Conservation (phyloP, 2,329 filamentous ascomycete species). For the Botrytis fabae region DNA sequence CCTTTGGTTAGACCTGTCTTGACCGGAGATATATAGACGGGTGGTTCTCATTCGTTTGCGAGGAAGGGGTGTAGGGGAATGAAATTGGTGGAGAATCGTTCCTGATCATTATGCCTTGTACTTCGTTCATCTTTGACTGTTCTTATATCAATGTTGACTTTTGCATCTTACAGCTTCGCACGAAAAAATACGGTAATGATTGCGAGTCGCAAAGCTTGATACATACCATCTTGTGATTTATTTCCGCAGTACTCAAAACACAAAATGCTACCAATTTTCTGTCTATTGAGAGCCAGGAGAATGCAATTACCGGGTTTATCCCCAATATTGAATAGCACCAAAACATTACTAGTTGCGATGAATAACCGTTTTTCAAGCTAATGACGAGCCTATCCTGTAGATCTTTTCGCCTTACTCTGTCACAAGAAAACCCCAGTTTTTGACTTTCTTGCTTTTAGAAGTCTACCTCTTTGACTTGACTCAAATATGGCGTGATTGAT, state of each 20-base stretch:
- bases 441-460: not conserved
- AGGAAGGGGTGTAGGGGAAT: no score
- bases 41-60: not conserved
- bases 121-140: not conserved
- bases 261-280: not conserved
- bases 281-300: not conserved
- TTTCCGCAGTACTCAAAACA: not conserved
- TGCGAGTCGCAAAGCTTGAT: not conserved
- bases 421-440: not conserved
- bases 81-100: not conserved
- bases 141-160: not conserved
- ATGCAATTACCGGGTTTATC: not conserved
- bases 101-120: not conserved
- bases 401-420: not conserved
- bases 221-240: not conserved
- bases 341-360: not conserved
- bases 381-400: not conserved
- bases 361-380: not conserved
- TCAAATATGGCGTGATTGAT: not conserved
- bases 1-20: not conserved
- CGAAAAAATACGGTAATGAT: not conserved
- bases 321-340: not conserved
- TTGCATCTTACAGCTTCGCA: not conserved
- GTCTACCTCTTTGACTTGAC: not conserved
- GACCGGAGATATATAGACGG: not conserved